Evolutionary conservation across 176 grass and related monocot species (phyloP), one percentile per base, ranked within the genome.

Genomic region (Bonia amplexicaulis): DNA sequence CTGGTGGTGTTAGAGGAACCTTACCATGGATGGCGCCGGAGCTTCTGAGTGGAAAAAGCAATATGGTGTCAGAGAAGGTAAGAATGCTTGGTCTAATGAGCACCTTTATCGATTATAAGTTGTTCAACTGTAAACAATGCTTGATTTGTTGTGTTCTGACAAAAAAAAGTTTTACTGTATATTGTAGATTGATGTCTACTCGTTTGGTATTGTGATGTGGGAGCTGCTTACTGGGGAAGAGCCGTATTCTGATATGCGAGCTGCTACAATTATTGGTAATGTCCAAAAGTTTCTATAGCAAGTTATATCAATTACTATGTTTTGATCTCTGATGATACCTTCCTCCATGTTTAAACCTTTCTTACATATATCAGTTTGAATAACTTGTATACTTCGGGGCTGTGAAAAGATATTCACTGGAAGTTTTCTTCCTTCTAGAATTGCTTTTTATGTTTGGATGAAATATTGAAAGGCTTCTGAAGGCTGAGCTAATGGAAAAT

Each of bases 1-100:
- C 96, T 66, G 96, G 96, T 84, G 96, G 96, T 88, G 84, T 99
- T 45, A 92, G 96, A 66, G 96, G 96, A 87, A 99, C 96, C 67
- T 96, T 99, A 86, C 96, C 96, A 59, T 99, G 96, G 96, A 99
- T 99, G 96, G 96, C 96, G 40, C 93, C 96, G 3, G 96, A 99
- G 78, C 93, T 99, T 86, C 74, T 99, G 44, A 96, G 88, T 89
- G 91, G 84, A 57, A 99, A 99, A 99, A 90, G 88, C 70, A 87
- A 89, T 83, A 98, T 95, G 96, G 96, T 99, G n/a, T 91, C 96
- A 77, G 96, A 99, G 71, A 99, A 99, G 85, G 96, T 94, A 87
- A 89, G 57, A 85, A 52, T 81, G 13, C 15, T 59, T 84, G 45
- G 17, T 68, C 40, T 59, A 83, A 68, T 31, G 79, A 73, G 22